Evolutionary conservation across 371 early-diverging fungal genomes (phyloP), one percentile per base, ranked within the genome.

Genomic region (Lichtheimia hyalospora): DNA sequence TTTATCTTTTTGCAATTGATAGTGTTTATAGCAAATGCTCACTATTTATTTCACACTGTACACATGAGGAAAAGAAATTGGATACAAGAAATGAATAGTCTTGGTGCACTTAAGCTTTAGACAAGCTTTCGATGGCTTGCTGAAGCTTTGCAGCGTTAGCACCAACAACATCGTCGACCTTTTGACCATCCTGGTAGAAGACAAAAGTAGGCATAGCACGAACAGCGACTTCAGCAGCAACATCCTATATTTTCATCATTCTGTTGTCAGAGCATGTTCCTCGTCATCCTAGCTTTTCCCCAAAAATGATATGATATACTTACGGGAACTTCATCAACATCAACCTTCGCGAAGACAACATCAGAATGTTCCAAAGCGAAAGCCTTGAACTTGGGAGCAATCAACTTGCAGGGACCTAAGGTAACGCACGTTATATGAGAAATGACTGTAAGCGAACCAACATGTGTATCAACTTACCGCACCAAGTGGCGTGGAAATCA

Each of bases 151-250:
- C 49, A 54, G 57, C 8, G 66, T 86, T 83, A 54, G 92, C 92
- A 51, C 95, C 95, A 49, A 89, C 73, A 18, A 93, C 73, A 67
- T 92, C 89, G 39, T 68, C 84, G 41, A 89, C 67, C 81, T 87
- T 82, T n/a, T 75, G 41, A 54, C 94, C 94, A 16, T 85, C 62
- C 69, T 86, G 74, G 84, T 84, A 91, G 78, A 89, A 78, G 67
- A 85, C 81, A 83, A 97, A 90, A 40, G 96, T 95, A 50, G 97
- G 97, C 96, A 96, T 96, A 61, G 96, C 92, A 25, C 82, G 82
- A 70, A 97, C 79, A 8, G 75, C 75, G 44, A 81, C 84, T 14
- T 71, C 65, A 50, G 77, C 73, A 50, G 92, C 87, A 66, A 94
- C 80, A n/a, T 91, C 93, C 75, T 82, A 27, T 2, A 2, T 7